These are phyloP conservation scores for Xylaria longipes DNA, from an alignment of 495 filamentous ascomycete genomes.

Conservation along the genomic window DNA sequence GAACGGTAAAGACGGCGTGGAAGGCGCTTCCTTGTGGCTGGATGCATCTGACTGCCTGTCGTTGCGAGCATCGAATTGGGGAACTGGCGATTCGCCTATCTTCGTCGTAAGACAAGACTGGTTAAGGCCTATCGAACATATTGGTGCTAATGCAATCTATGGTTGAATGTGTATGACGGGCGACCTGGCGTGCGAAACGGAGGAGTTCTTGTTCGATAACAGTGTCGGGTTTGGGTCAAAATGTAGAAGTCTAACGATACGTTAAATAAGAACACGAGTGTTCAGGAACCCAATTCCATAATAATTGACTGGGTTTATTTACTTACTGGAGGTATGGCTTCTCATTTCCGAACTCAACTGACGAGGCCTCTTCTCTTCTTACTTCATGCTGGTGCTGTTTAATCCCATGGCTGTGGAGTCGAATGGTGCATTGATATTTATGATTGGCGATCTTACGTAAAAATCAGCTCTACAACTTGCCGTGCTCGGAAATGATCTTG, in stretches of 20 bases:
- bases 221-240: not conserved
- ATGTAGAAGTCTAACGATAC: not conserved
- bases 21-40: not conserved
- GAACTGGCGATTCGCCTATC: not conserved
- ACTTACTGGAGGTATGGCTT: not conserved
- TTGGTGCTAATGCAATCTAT: not conserved
- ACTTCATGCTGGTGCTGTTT: not conserved
- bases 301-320: not conserved
- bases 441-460: not conserved
- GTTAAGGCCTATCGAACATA: not conserved
- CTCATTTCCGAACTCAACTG: not conserved
- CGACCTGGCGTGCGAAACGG: not conserved
- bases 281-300: not conserved
- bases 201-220: not conserved
- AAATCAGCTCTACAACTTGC: not conserved
- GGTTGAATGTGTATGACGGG: not conserved
- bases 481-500: not conserved
- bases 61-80: not conserved
- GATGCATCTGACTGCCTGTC: not conserved
- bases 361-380: not conserved
- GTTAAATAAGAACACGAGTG: not conserved
- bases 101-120: not conserved
- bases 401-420: not conserved
- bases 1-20: not conserved
- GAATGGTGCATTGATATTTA: not conserved